These are phyloP conservation scores for Solanum arcanum DNA, from an alignment of 257 asterid species.

Conservation along the genomic window DNA sequence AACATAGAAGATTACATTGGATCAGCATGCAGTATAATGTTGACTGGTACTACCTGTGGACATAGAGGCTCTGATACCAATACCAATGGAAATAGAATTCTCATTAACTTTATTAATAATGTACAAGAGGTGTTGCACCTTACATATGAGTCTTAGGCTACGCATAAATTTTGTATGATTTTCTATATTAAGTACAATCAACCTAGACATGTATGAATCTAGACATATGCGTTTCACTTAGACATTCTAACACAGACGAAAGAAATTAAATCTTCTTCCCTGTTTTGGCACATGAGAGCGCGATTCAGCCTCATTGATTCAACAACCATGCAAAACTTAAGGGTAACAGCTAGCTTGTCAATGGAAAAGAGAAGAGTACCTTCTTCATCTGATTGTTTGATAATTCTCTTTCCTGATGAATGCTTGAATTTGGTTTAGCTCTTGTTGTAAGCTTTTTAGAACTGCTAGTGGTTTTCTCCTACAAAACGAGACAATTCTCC, in stretches of 20 bases:
- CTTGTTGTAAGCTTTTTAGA: conserved; percentile 13
- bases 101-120: background rate
- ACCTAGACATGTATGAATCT: background rate
- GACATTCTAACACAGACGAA: background rate
- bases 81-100: background rate
- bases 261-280: background rate
- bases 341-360: background rate
- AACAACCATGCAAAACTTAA: background rate
- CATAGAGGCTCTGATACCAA: background rate
- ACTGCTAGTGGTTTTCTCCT: conserved; percentile 32
- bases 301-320: background rate
- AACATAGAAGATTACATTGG: background rate
- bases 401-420: conserved; percentile 14
- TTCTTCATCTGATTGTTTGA: conserved; percentile 24
- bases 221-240: background rate
- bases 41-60: background rate
- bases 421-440: conserved; percentile 19
- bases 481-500: conserved; percentile 8
- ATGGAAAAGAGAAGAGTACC: conserved; percentile 19
- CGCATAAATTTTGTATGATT: background rate
- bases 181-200: background rate
- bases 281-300: background rate
- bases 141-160: background rate
- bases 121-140: background rate
- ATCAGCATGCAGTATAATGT: background rate